A percentile compares a stretch with the other conserved stretches of the same genome.
Evolutionary conservation across 2,329 filamentous ascomycete genomes (phyloP).

Genomic region (Pseudogymnoascus sp.): DNA sequence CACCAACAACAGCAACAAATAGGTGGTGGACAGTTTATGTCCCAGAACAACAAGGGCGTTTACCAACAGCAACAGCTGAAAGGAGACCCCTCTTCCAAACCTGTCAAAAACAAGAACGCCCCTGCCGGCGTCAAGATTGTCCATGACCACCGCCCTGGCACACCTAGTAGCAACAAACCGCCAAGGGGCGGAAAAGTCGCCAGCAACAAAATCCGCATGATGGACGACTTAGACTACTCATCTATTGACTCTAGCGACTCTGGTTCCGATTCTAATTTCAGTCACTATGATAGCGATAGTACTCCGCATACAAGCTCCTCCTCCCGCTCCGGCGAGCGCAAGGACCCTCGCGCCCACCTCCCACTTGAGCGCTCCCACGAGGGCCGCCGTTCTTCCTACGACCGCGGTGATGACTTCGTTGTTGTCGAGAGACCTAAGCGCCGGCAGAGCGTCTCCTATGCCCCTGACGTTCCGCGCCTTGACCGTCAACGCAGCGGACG

Average conservation of each 20-base stretch:
- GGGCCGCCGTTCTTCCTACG: conserved; percentile 16
- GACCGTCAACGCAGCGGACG: not conserved
- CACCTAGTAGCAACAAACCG: not conserved
- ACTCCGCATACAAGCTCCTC: conserved; percentile 15
- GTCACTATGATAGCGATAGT: conserved; percentile 5
- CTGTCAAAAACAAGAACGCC: not conserved
- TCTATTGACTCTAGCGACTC: conserved; percentile 11
- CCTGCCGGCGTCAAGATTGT: not conserved
- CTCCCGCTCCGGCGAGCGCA: conserved; percentile 14
- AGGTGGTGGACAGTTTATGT: not conserved
- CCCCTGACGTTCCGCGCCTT: conserved; percentile 18
- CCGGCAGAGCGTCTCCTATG: conserved; percentile 6
- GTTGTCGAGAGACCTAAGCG: not conserved
- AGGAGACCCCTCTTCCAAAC: not conserved
- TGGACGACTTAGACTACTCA: not conserved
- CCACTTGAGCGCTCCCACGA: conserved; percentile 18
- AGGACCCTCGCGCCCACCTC: not conserved
- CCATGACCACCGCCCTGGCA: not conserved
- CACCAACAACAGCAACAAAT: conserved; percentile 48
- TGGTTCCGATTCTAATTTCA: conserved; percentile 13
- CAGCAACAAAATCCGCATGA: not conserved
- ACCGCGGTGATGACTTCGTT: conserved; percentile 15
- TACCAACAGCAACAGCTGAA: conserved; percentile 11
- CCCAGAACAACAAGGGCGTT: conserved; percentile 11
- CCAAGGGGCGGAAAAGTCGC: not conserved